phyloP scores from a whole-genome alignment of 2,329 filamentous ascomycete genomes.

The Neobulgaria alba region DNA sequence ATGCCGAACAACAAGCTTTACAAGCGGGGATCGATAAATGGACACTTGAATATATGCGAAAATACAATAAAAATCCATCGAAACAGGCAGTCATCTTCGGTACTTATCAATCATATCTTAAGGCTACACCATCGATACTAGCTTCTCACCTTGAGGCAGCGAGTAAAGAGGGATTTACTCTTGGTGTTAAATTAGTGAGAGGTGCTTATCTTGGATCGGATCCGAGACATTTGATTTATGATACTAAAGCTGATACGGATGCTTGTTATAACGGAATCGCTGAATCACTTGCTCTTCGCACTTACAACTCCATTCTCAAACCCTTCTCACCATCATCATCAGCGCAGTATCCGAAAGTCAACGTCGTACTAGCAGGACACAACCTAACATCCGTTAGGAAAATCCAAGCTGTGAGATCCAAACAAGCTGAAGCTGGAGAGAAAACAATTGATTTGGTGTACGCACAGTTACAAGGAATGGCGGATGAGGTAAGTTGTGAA shows the following conservation, averaged over 20 bases:
- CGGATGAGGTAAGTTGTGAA: conserved; percentile 77
- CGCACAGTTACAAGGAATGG: conserved; percentile 90
- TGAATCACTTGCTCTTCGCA: conserved; percentile 54
- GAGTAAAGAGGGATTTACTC: conserved; percentile 49
- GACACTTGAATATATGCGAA: conserved; percentile 67
- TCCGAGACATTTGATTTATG: conserved; percentile 60
- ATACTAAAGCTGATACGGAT: conserved; percentile 65
- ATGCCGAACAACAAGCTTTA: conserved; percentile 74
- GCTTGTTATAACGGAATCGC: conserved; percentile 64
- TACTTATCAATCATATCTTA: conserved; percentile 72
- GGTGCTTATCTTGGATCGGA: conserved; percentile 67
- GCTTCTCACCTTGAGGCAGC: conserved; percentile 52
- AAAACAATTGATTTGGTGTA: conserved; percentile 44
- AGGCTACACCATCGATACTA: conserved; percentile 49
- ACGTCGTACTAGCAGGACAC: conserved; percentile 72
- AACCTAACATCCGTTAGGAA: conserved; percentile 63
- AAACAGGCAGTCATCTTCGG: conserved; percentile 66
- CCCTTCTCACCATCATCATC: conserved; percentile 30
- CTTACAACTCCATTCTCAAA: conserved; percentile 48
- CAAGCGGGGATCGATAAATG: conserved; percentile 75
- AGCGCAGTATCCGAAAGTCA: conserved; percentile 44
- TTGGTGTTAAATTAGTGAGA: conserved; percentile 68
- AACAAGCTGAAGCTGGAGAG: conserved; percentile 29
- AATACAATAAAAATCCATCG: conserved; percentile 55
- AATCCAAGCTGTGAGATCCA: conserved; percentile 43